A percentile compares a stretch with the other conserved stretches of the same genome.
phyloP scores from a whole-genome alignment of 202 grass and related monocot genomes.

The Schoenoplectus tabernaemontani region DNA sequence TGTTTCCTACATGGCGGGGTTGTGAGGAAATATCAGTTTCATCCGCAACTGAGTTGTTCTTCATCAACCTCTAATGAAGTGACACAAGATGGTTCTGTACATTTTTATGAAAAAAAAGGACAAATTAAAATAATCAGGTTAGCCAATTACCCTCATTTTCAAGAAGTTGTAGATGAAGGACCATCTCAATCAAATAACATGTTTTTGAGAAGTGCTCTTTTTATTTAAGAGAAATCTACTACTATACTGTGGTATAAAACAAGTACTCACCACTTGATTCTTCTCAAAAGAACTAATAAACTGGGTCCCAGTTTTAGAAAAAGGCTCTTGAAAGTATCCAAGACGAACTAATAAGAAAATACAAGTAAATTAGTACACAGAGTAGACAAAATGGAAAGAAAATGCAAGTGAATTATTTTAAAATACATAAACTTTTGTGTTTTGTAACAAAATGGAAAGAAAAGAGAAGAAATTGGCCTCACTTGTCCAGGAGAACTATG shows the following conservation, averaged over 20 bases:
- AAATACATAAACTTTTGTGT: not conserved
- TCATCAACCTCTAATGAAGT: not conserved
- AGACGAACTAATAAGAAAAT: not conserved
- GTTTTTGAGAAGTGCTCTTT: not conserved
- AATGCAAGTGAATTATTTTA: not conserved
- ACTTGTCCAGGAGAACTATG: not conserved
- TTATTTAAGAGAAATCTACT: not conserved
- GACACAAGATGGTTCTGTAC: constrained; percentile 4
- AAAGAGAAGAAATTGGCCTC: constrained; percentile 3
- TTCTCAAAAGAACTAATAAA: not conserved
- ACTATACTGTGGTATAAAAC: not conserved
- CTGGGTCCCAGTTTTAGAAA: not conserved
- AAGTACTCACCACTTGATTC: not conserved
- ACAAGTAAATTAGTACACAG: not conserved
- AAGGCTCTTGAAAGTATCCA: not conserved
- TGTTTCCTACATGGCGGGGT: not conserved
- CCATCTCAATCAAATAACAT: not conserved
- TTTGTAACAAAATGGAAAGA: not conserved
- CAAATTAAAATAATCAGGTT: not conserved
- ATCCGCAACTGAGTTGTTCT: not conserved
- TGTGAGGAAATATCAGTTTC: not conserved
- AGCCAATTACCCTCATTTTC: not conserved
- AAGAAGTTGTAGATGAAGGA: not conserved
- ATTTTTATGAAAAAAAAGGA: not conserved
- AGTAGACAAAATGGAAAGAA: no score